Percentiles rank a stretch among this genome's conserved stretches.
These are phyloP conservation scores for Tillandsia leiboldiana DNA, from an alignment of 176 grass and related monocot genomes.

Conservation along the genomic window DNA sequence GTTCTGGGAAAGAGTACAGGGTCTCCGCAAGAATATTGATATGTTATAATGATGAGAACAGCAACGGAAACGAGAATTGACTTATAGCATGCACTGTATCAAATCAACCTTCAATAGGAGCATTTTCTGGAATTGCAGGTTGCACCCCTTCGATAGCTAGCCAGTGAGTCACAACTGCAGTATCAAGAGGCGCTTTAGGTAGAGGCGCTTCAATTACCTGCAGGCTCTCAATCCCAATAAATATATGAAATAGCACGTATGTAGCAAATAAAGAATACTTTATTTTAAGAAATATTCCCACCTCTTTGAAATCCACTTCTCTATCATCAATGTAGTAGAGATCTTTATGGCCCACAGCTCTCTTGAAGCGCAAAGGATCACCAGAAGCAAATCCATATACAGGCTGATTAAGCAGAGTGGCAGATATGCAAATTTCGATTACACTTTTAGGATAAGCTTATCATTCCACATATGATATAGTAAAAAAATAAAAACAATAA, in stretches of 20 bases:
- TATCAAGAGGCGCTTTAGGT: constrained; percentile 83
- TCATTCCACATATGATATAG: no score
- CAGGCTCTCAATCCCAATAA: constrained; percentile 11
- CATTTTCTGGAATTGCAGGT: constrained; percentile 90
- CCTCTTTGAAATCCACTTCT: constrained; percentile 94
- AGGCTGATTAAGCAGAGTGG: constrained; percentile 38
- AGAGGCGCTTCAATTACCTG: constrained; percentile 69
- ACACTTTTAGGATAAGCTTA: no score
- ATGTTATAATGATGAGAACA: neutral
- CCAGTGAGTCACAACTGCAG: constrained; percentile 80
- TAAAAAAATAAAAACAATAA: no score
- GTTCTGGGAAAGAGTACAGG: neutral
- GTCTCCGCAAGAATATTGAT: neutral
- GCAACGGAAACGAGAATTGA: constrained; percentile 1
- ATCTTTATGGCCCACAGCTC: constrained; percentile 81
- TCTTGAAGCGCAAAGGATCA: constrained; percentile 84
- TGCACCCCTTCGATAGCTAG: constrained; percentile 88
- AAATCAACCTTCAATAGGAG: constrained; percentile 59
- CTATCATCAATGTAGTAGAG: constrained; percentile 87
- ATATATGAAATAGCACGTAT: constrained; percentile 15
- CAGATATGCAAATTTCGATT: no score
- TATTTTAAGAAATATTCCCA: constrained; percentile 5
- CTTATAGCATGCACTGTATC: neutral
- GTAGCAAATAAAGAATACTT: neutral
- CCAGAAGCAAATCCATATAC: constrained; percentile 90